These are phyloP conservation scores for Gynochthodes officinalis DNA, from an alignment of 257 asterid species.

Conservation along the genomic window DNA sequence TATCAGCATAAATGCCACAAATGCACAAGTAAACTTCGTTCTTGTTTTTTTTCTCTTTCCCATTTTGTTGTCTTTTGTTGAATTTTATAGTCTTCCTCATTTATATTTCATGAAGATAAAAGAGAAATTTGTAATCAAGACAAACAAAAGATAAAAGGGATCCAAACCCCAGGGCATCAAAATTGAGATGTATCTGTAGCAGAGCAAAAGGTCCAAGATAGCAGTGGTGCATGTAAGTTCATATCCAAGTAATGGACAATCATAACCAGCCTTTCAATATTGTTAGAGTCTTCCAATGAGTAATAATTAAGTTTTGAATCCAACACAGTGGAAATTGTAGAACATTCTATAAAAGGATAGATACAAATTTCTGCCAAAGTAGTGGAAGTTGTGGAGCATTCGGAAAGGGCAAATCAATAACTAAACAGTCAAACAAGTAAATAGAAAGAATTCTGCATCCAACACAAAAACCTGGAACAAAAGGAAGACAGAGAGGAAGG, in stretches of 20 bases:
- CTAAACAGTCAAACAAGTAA: background rate
- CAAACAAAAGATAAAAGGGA: background rate
- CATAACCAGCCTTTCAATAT: background rate
- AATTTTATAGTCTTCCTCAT: background rate
- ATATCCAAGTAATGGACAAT: background rate
- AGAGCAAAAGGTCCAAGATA: background rate
- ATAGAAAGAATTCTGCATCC: background rate
- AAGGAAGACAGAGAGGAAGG: background rate
- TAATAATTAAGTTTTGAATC: background rate
- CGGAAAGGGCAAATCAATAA: background rate
- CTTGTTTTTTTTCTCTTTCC: background rate
- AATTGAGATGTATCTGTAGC: background rate
- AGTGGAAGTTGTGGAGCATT: background rate
- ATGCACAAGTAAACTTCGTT: background rate
- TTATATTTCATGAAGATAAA: background rate
- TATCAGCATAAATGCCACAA: background rate
- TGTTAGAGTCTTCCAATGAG: background rate
- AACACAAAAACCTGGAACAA: background rate
- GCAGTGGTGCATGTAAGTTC: background rate
- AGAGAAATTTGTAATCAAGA: background rate
- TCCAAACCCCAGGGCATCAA: background rate
- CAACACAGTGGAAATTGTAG: background rate
- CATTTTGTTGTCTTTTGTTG: too few species aligned
- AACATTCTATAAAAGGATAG: background rate
- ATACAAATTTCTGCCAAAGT: background rate